Evolutionary conservation across 257 asterid genomes (phyloP), one percentile per base, ranked within the genome.

Genomic region (Cordia subcordata): DNA sequence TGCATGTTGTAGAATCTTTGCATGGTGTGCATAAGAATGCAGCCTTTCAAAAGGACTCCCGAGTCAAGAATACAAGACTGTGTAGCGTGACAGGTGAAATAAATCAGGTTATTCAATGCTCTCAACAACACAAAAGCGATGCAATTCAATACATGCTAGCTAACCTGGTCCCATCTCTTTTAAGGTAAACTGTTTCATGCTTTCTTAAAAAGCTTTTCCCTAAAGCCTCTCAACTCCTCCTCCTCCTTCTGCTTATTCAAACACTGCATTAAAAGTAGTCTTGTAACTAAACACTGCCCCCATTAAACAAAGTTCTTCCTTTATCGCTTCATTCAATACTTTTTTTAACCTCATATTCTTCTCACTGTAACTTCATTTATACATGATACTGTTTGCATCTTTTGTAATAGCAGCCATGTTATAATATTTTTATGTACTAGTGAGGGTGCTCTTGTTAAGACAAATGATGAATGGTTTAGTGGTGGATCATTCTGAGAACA

Each of bases 81-180:
- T n/a, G 35, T 27, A 49, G 20, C 22, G 37, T 55, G 64, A 65
- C 78, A 71, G 79, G 66, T 63, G 75, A 61, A 64, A 57, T 73
- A 64, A 73, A 65, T 59, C 50, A 44, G 59, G 50, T 52, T 75
- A 74, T 80, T 81, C 49, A 81, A 78, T 75, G 73, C 74, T 60
- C 77, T 47, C 87, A 78, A 75, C 87, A n/a, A 53, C 81, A 22
- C 75, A 35, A 60, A 67, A 78, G 70, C 40, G 52, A 18, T 18
- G 39, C 69, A 72, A 72, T 74, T 77, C 67, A 77, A 65, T 74
- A 60, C 75, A 13, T 11, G 56, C 37, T 66, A 70, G 69, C 72
- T 60, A 65, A 56, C 65, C 49, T 52, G 81, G 81, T 63, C 80
- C 83, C 77, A 55, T 67, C 50, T 53, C 60, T 42, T 57, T 54